Evolutionary conservation across 1,284 basidiomycete species (phyloP).

Genomic region (Cystobasidium sp.): DNA sequence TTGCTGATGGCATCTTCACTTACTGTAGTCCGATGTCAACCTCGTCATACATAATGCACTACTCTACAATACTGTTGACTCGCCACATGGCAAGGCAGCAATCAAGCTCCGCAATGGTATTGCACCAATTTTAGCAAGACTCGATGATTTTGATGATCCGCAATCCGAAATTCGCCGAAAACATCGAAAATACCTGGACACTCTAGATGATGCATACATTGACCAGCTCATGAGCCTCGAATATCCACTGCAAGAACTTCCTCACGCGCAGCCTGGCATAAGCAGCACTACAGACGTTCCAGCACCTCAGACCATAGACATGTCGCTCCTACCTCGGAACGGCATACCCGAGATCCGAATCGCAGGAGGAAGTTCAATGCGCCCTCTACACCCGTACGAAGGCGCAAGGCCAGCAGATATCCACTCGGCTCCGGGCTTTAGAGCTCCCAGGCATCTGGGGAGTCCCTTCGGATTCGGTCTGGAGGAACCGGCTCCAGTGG

Average conservation of each 20-base stretch:
- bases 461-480: not conserved
- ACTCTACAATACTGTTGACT: constrained; percentile 79
- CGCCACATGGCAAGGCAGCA: constrained; percentile 74
- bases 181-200: constrained; percentile 22
- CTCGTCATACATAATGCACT: constrained; percentile 87
- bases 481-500: not conserved
- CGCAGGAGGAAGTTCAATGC: not conserved
- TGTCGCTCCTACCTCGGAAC: not conserved
- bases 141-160: constrained; percentile 64
- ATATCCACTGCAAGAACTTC: constrained; percentile 5
- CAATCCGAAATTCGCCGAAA: constrained; percentile 8
- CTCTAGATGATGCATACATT: constrained; percentile 9
- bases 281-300: not conserved
- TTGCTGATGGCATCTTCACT: not conserved
- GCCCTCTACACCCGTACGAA: not conserved
- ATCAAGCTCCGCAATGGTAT: constrained; percentile 68
- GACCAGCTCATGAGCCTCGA: constrained; percentile 8
- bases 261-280: not conserved
- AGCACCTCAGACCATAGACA: not conserved
- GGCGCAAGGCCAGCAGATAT: not conserved
- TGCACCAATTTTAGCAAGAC: constrained; percentile 60
- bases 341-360: not conserved
- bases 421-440: constrained; percentile 5
- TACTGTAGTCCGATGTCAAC: constrained; percentile 71
- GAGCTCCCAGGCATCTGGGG: not conserved